phyloP scores from a whole-genome alignment of 495 filamentous ascomycete genomes.

The Lepidopterella palustris region DNA sequence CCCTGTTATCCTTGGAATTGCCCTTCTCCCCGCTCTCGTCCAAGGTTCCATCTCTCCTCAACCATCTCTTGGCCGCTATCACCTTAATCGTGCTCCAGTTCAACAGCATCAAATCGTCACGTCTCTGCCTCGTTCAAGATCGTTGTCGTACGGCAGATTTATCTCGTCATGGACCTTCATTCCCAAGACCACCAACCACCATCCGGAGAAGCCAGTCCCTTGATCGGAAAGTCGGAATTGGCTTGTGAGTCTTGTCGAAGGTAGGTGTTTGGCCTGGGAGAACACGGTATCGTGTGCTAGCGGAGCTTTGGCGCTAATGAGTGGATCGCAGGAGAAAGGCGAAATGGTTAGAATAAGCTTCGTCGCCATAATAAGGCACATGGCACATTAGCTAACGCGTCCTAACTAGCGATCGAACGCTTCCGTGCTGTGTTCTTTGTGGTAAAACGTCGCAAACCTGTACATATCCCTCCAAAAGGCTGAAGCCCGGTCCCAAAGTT shows the following conservation, averaged over 20 bases:
- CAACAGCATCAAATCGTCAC: no score
- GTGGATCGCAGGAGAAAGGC: not conserved
- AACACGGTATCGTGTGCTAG: not conserved
- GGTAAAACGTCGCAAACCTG: not conserved
- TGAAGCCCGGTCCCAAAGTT: conserved; percentile 8
- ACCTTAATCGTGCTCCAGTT: no score
- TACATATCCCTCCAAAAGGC: not conserved
- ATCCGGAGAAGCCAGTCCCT: no score
- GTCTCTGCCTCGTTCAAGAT: no score
- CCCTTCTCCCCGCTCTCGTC: no score
- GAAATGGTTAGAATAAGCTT: not conserved
- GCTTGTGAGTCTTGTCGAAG: conserved; percentile 3
- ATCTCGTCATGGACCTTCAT: no score
- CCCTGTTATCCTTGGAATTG: no score
- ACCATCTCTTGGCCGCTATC: no score
- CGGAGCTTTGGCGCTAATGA: not conserved
- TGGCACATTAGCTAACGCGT: not conserved
- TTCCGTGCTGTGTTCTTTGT: not conserved
- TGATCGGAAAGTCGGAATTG: not conserved
- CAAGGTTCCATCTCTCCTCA: no score
- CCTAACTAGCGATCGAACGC: not conserved
- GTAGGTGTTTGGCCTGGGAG: not conserved
- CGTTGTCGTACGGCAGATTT: no score
- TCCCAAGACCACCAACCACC: no score
- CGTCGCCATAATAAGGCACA: not conserved